A percentile compares a stretch with the other conserved stretches of the same genome.
phyloP scores from a whole-genome alignment of 805 yeast species.

The Groenewaldozyma salmanticensis region DNA sequence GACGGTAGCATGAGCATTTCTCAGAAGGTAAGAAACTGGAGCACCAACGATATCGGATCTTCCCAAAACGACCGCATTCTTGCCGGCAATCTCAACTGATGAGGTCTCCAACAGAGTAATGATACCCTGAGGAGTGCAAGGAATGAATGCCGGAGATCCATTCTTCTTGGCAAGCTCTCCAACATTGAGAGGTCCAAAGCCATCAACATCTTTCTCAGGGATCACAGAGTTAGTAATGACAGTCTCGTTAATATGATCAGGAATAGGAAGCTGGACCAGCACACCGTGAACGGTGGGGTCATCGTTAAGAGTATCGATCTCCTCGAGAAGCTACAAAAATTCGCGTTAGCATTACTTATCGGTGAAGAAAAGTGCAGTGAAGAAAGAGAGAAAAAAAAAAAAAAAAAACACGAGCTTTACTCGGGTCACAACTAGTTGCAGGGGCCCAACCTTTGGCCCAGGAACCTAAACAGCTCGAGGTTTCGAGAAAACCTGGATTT shows the following conservation, averaged over 20 bases:
- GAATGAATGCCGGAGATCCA: conserved; percentile 73
- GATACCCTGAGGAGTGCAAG: conserved; percentile 94
- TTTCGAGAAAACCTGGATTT: too few relatives aligned
- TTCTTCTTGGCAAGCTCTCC: conserved; percentile 86
- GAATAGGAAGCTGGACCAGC: conserved; percentile 84
- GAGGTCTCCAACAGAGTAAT: conserved; percentile 68
- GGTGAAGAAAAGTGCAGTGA: neutral
- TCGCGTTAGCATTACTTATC: neutral
- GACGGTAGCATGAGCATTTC: conserved; percentile 72
- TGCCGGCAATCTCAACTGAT: conserved; percentile 61
- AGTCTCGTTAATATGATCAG: conserved; percentile 69
- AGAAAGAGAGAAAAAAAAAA: neutral
- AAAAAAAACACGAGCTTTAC: neutral
- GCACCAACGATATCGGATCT: conserved; percentile 94
- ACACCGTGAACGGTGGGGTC: conserved; percentile 78
- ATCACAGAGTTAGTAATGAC: conserved; percentile 71
- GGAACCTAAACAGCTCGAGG: too few relatives aligned
- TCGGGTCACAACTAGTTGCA: neutral
- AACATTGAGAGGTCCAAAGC: conserved; percentile 78
- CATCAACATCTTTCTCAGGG: conserved; percentile 87
- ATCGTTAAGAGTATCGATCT: conserved; percentile 55
- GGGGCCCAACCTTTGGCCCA: too few relatives aligned
- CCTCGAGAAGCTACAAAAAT: conserved; percentile 32
- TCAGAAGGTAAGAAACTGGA: conserved; percentile 79
- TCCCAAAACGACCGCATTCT: conserved; percentile 84